A percentile compares a stretch with the other conserved stretches of the same genome.
phyloP scores from a whole-genome alignment of 2,329 filamentous ascomycete genomes.

The Pochonia chlamydosporia region DNA sequence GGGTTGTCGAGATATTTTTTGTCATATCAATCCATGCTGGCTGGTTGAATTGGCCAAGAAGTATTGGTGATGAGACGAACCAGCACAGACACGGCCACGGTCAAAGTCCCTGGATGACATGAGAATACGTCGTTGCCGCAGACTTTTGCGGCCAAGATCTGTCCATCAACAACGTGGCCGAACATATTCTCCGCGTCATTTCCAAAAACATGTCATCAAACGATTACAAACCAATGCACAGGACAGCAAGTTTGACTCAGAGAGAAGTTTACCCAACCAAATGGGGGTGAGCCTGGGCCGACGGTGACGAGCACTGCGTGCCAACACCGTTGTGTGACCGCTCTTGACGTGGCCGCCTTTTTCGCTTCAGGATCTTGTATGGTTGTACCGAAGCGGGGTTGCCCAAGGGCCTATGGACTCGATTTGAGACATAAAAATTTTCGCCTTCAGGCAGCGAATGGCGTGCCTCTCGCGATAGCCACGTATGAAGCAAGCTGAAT shows the following conservation, averaged over 20 bases:
- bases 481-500: neutral
- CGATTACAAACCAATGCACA: no score
- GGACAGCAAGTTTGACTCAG: neutral
- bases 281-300: neutral
- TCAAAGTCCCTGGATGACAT: neutral
- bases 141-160: neutral
- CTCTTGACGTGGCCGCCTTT: neutral
- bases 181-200: neutral
- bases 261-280: neutral
- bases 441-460: constrained; percentile 5
- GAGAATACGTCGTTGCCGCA: no score
- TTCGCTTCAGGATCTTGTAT: no score
- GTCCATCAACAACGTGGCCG: neutral
- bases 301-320: neutral
- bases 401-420: neutral
- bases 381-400: neutral
- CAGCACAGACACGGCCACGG: neutral
- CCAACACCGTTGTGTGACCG: neutral
- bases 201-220: neutral
- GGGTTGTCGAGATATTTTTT: neutral
- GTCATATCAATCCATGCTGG: neutral
- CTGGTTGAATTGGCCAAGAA: neutral
- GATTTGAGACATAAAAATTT: neutral
- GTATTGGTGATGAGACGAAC: neutral
- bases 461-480: neutral